Evolutionary conservation across 2,329 filamentous ascomycete genomes (phyloP), one percentile per base, ranked within the genome.

Genomic region (Fusarium redolens): DNA sequence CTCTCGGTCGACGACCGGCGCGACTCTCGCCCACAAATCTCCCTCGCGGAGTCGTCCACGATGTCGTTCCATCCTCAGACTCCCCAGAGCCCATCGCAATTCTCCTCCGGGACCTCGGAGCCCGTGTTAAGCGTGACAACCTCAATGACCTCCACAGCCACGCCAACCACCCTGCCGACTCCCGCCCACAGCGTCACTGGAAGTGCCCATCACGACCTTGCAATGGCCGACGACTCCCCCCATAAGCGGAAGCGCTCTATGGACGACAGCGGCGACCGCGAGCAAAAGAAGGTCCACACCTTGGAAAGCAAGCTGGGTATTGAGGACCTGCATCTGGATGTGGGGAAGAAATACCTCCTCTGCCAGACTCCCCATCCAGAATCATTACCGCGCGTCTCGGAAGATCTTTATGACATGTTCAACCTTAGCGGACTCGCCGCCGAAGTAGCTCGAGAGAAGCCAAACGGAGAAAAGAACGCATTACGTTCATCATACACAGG

Each of bases 1-100:
- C 73, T 70, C 72, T 79, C 75, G 72, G 79, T 77, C 78, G 77
- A 74, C 74, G 79, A 73, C 77, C 78, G 75, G 75, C 78, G 79
- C 79, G 76, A 79, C 77, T 78, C 73, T 80, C 75, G 72, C 74
- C 75, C 68, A 73, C 69, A 72, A 72, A 70, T 71, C 77, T 71
- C 77, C 72, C 69, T 74, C 70, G 76, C 76, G 80, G 81, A 78
- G 81, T 79, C 75, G 78, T 80, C 82, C 84, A 87, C 82, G 81
- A 91, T 91, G 89, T 90, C 88, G 83, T 90, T 89, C 85, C 89
- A 91, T 81, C 90, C 90, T 77, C 89, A 89, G 78, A 92, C 90
- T 76, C 90, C 90, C 80, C 89, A 91, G 85, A 92, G 90, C 81
- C 90, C 90, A 79, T 90, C 88, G 79, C 88, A 90, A 80, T 85